phyloP scores from a whole-genome alignment of 73 alveolate genomes.

The Diophrys appendiculata region DNA sequence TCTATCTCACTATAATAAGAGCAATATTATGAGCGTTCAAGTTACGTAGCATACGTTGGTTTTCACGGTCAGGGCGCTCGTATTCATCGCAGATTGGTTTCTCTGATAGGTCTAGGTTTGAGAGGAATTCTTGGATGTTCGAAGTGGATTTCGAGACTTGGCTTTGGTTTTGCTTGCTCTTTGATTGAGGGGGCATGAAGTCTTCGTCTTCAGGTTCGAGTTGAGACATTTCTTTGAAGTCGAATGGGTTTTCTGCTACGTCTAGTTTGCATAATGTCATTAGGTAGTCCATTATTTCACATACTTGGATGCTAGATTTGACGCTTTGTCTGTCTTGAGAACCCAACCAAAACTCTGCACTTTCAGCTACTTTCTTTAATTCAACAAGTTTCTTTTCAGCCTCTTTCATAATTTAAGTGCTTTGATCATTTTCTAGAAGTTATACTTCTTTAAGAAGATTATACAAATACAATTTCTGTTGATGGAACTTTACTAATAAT shows the following conservation, averaged over 20 bases:
- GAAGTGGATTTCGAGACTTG: no score
- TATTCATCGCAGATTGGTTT: constrained; percentile 15
- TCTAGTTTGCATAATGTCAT: background rate
- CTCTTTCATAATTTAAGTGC: constrained; percentile 12
- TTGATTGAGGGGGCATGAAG: background rate
- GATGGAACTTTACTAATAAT: constrained; percentile 24
- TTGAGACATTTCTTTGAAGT: background rate
- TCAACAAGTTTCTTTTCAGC: constrained; percentile 8
- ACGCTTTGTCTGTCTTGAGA: constrained; percentile 1
- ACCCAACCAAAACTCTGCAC: constrained; percentile 45
- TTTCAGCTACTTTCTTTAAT: constrained; percentile 24
- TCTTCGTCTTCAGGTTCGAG: constrained; percentile 1
- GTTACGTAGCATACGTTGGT: constrained; percentile 37
- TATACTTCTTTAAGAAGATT: constrained; percentile 18
- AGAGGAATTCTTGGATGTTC: background rate
- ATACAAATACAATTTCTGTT: constrained; percentile 8
- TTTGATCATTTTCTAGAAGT: constrained; percentile 18
- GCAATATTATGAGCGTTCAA: constrained; percentile 21
- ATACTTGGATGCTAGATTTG: background rate
- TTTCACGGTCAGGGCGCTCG: constrained; percentile 22
- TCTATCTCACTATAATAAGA: constrained; percentile 13
- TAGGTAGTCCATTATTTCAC: constrained; percentile 15
- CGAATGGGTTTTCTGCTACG: background rate
- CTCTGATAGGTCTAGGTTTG: background rate
- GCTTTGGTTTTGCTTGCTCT: background rate